Percentiles rank a stretch among this genome's conserved stretches.
These are phyloP conservation scores for Sphagnum fallax DNA, from an alignment of 228 moss, liverwort and hornwort species.

Conservation along the genomic window DNA sequence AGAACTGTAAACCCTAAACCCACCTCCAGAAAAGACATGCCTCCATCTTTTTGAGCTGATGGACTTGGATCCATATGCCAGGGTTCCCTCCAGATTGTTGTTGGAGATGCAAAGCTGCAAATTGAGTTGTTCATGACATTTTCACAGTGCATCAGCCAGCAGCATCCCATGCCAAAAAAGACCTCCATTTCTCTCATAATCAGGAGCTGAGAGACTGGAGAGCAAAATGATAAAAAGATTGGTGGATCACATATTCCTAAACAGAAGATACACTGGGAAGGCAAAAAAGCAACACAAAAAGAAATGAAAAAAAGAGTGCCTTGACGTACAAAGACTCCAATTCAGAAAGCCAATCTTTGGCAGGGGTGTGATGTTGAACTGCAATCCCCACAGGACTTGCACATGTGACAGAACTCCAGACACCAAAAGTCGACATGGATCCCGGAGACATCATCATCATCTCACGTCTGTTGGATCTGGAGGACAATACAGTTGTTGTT, in stretches of 20 bases:
- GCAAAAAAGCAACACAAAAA: too few species aligned
- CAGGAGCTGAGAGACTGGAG: too few species aligned
- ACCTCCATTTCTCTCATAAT: too few species aligned
- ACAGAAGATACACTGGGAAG: too few species aligned
- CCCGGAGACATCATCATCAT: slow-evolving; percentile 56
- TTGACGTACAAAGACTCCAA: neutral
- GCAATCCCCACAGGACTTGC: slow-evolving; percentile 57
- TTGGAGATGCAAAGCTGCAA: slow-evolving; percentile 54
- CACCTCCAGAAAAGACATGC: slow-evolving; percentile 65
- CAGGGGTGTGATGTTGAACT: slow-evolving; percentile 58
- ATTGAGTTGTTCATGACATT: slow-evolving; percentile 25
- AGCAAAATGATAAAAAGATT: too few species aligned
- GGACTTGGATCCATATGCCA: slow-evolving; percentile 70
- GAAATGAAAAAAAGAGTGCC: neutral
- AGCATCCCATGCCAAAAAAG: too few species aligned
- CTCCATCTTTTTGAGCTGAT: slow-evolving; percentile 54
- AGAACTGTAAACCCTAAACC: neutral
- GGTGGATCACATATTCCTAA: too few species aligned
- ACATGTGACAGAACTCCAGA: slow-evolving; percentile 62
- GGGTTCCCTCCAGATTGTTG: slow-evolving; percentile 81
- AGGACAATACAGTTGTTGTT: neutral
- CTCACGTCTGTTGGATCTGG: slow-evolving; percentile 38
- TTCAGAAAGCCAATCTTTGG: slow-evolving; percentile 50
- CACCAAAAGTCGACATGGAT: slow-evolving; percentile 40
- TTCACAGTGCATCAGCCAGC: neutral